These are phyloP conservation scores for Pythium aquatile DNA, from an alignment of 352 stramenopile genomes.

Conservation along the genomic window DNA sequence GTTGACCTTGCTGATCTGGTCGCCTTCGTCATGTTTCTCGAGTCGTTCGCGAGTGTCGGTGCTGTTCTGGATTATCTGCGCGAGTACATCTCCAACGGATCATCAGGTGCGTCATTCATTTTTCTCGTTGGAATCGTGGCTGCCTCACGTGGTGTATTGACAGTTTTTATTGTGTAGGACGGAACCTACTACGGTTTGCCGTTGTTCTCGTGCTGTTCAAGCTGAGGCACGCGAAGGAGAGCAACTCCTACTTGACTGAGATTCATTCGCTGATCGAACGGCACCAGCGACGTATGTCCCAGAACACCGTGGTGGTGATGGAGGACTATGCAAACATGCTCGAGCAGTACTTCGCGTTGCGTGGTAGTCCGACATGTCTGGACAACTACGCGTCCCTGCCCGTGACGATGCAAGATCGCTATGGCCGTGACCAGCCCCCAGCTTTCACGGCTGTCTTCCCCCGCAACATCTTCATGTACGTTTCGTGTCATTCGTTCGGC, in stretches of 20 bases:
- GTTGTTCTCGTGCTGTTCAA: slow-evolving; percentile 64
- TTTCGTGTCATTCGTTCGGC: neutral
- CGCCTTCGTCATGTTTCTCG: slow-evolving; percentile 68
- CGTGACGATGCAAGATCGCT: slow-evolving; percentile 20
- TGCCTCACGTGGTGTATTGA: neutral
- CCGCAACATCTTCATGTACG: slow-evolving; percentile 29
- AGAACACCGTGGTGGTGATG: slow-evolving; percentile 35
- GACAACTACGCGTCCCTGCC: slow-evolving; percentile 18
- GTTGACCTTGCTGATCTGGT: slow-evolving; percentile 58
- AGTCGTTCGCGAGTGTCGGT: slow-evolving; percentile 64
- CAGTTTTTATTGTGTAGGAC: slow-evolving; percentile 9
- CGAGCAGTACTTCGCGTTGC: slow-evolving; percentile 47
- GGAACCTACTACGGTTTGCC: slow-evolving; percentile 49
- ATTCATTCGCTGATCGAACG: slow-evolving; percentile 45
- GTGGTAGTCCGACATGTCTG: slow-evolving; percentile 31
- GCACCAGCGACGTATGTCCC: slow-evolving; percentile 11
- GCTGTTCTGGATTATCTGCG: slow-evolving; percentile 57
- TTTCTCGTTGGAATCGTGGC: neutral
- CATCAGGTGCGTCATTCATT: slow-evolving; percentile 36
- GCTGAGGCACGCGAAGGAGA: slow-evolving; percentile 20
- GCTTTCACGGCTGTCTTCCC: slow-evolving; percentile 21
- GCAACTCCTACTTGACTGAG: neutral
- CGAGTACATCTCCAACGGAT: slow-evolving; percentile 39
- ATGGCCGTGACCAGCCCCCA: slow-evolving; percentile 4
- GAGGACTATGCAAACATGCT: slow-evolving; percentile 58